Percentiles rank a stretch among this genome's conserved stretches.
These are phyloP conservation scores for Termitomyces sp. DNA, from an alignment of 768 basidiomycete species.

Conservation along the genomic window DNA sequence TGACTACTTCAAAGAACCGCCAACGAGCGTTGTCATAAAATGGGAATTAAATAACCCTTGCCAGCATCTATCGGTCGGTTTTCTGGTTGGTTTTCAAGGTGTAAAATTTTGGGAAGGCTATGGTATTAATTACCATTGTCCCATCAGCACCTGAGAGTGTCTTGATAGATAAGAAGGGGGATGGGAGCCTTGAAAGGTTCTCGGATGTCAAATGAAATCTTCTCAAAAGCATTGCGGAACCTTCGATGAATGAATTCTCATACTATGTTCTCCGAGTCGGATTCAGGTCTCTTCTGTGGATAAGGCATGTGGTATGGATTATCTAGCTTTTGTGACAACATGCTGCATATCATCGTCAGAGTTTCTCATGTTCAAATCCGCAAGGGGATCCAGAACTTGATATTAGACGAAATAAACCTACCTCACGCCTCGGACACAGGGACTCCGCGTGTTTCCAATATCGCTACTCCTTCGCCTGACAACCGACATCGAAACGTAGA, in stretches of 20 bases:
- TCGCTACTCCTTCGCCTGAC: neutral
- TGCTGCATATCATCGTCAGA: neutral
- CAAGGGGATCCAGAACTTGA: neutral
- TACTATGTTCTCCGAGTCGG: neutral
- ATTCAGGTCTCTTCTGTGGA: neutral
- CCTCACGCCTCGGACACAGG: neutral
- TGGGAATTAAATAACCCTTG: neutral
- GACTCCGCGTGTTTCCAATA: neutral
- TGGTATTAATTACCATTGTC: neutral
- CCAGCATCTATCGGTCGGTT: neutral
- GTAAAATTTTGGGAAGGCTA: neutral
- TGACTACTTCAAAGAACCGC: neutral
- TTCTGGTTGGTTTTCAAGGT: neutral
- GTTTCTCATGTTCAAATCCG: neutral
- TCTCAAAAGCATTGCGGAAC: neutral
- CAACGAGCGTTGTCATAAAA: neutral
- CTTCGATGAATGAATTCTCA: neutral
- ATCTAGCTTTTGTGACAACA: neutral
- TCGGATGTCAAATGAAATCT: neutral
- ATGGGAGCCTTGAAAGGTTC: neutral
- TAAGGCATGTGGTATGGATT: neutral
- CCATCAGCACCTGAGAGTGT: neutral
- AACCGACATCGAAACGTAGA: neutral
- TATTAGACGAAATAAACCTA: neutral
- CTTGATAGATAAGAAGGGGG: neutral